phyloP scores from a whole-genome alignment of 805 yeast species.

The Jamesozyma piceae region DNA sequence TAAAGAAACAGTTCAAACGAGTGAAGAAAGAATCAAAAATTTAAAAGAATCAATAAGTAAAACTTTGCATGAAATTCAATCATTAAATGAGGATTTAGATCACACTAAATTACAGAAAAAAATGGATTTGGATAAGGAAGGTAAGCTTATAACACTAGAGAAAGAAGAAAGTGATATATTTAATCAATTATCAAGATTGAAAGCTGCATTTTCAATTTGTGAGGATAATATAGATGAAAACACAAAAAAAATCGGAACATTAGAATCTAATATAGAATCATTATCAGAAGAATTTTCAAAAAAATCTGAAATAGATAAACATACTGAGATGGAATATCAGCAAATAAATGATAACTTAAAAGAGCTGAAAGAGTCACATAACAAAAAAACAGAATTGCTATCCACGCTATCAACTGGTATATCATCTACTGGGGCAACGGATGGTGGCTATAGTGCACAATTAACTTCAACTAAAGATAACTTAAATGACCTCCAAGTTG shows the following conservation, averaged over 20 bases:
- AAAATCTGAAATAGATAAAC: constrained; percentile 32
- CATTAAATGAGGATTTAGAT: constrained; percentile 52
- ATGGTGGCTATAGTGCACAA: constrained; percentile 71
- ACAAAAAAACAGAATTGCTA: constrained; percentile 64
- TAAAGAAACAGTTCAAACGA: constrained; percentile 35
- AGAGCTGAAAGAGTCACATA: constrained; percentile 38
- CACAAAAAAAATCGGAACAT: constrained; percentile 27
- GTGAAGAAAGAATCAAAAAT: constrained; percentile 33
- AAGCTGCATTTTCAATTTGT: constrained; percentile 53
- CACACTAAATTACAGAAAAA: constrained; percentile 45
- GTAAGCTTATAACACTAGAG: constrained; percentile 52
- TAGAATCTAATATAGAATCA: constrained; percentile 30
- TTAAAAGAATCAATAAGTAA: constrained; percentile 38
- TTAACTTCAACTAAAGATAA: constrained; percentile 51
- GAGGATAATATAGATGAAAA: constrained; percentile 52
- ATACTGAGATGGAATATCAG: constrained; percentile 39
- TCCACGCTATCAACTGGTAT: constrained; percentile 82
- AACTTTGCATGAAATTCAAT: constrained; percentile 45
- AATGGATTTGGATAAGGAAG: constrained; percentile 51
- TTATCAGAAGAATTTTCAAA: constrained; percentile 30
- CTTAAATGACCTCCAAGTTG: constrained; percentile 44
- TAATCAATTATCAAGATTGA: constrained; percentile 57
- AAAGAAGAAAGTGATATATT: constrained; percentile 43
- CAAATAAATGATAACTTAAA: constrained; percentile 37
- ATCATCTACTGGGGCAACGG: constrained; percentile 67